Percentiles rank a stretch among this genome's conserved stretches.
Evolutionary conservation across 2,329 filamentous ascomycete genomes (phyloP).

Genomic region (Alternaria postmessia): DNA sequence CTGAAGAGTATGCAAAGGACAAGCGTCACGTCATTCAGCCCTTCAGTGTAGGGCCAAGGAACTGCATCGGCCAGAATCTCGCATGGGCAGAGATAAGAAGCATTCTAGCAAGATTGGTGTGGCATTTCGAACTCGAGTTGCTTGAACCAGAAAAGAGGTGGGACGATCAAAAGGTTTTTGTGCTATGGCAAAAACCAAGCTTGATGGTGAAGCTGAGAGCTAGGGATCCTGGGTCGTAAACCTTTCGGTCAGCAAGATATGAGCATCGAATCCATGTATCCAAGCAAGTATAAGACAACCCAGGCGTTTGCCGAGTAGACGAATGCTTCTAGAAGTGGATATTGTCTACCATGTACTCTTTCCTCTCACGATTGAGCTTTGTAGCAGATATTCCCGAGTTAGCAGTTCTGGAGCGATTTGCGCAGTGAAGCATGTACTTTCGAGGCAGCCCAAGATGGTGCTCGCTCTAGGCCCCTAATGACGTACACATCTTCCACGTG

Average conservation of each 20-base stretch:
- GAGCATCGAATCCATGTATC: neutral
- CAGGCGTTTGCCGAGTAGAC: neutral
- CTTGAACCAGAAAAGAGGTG: constrained; percentile 22
- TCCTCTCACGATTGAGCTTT: neutral
- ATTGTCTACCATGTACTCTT: too few species aligned
- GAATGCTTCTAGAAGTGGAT: neutral
- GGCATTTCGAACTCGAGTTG: constrained; percentile 47
- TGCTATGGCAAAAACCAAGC: constrained; percentile 38
- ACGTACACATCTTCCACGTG: neutral
- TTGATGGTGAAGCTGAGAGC: constrained; percentile 30
- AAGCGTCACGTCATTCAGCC: constrained; percentile 37
- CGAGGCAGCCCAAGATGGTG: neutral
- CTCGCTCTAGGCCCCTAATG: neutral
- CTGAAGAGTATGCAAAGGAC: constrained; percentile 35
- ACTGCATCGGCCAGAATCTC: constrained; percentile 32
- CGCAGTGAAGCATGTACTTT: neutral
- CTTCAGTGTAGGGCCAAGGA: constrained; percentile 26
- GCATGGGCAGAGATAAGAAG: constrained; percentile 46
- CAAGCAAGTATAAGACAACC: neutral
- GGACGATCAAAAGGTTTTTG: constrained; percentile 40
- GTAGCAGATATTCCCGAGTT: neutral
- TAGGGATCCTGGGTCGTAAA: neutral
- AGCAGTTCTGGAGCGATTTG: neutral
- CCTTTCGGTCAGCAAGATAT: neutral
- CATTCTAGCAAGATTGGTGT: constrained; percentile 45